Evolutionary conservation across 2,329 filamentous ascomycete genomes (phyloP).

Genomic region (Diplocarpon mali): DNA sequence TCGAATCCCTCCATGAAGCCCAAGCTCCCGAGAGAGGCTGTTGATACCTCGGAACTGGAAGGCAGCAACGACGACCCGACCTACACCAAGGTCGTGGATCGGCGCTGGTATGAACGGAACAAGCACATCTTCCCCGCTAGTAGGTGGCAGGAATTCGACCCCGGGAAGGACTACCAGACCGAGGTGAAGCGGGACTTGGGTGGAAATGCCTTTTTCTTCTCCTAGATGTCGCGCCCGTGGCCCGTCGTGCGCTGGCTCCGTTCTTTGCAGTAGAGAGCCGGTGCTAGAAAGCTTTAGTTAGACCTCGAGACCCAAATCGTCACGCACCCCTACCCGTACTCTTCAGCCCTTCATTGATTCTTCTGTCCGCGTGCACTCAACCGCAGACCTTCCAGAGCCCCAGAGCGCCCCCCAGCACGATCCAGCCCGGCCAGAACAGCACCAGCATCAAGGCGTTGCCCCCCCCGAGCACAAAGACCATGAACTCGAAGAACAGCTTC

Average conservation of each 20-base stretch:
- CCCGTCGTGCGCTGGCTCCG: too few relatives aligned
- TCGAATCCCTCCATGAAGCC: slow-evolving; percentile 28
- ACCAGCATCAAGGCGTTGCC: slow-evolving; percentile 21
- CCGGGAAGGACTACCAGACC: slow-evolving; percentile 71
- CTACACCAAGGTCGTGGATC: slow-evolving; percentile 86
- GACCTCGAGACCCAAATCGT: not conserved
- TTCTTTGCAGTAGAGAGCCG: too few relatives aligned
- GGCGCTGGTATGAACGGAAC: slow-evolving; percentile 93
- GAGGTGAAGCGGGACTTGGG: slow-evolving; percentile 72
- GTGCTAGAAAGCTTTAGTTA: not conserved
- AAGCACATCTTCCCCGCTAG: slow-evolving; percentile 98
- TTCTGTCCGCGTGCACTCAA: slow-evolving; percentile 7
- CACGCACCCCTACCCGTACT: not conserved
- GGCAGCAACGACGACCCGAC: slow-evolving; percentile 68
- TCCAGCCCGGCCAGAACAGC: slow-evolving; percentile 27
- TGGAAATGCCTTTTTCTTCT: slow-evolving; percentile 90
- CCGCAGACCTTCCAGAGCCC: slow-evolving; percentile 10
- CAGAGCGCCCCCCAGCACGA: slow-evolving; percentile 17
- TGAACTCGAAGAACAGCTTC: slow-evolving; percentile 23
- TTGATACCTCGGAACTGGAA: slow-evolving; percentile 42
- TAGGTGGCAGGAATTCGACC: slow-evolving; percentile 90
- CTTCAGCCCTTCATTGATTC: not conserved
- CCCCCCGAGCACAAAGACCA: slow-evolving; percentile 22
- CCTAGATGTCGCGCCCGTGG: slow-evolving; percentile 24
- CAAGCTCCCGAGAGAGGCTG: slow-evolving; percentile 31